Percentiles rank a stretch among this genome's conserved stretches.
phyloP scores from a whole-genome alignment of 2,329 filamentous ascomycete genomes.

The Pseudocercospora eumusae region DNA sequence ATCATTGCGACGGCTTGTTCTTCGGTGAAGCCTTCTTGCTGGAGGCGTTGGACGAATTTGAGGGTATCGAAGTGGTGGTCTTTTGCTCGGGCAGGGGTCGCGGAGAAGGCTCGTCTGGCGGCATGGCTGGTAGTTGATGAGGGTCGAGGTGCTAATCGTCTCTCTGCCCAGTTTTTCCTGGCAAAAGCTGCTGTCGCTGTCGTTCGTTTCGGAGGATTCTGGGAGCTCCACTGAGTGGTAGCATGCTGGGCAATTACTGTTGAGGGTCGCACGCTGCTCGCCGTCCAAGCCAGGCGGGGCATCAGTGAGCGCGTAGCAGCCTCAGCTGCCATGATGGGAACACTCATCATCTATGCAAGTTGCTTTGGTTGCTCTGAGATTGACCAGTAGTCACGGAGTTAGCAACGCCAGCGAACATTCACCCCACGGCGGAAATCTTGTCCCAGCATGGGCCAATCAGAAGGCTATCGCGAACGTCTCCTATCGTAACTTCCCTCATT shows the following conservation, averaged over 20 bases:
- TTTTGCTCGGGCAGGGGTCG: conserved; percentile 60
- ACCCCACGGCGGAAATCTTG: conserved; percentile 1
- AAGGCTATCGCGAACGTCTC: background rate
- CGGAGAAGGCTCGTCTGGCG: conserved; percentile 59
- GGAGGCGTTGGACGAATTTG: conserved; percentile 89
- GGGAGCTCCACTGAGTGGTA: conserved; percentile 15
- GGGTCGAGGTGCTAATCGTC: conserved; percentile 16
- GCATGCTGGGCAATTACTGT: conserved; percentile 23
- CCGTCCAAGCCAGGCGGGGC: conserved; percentile 42
- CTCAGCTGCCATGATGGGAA: conserved; percentile 23
- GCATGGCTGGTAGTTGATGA: conserved; percentile 15
- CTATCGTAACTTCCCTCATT: background rate
- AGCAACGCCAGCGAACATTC: background rate
- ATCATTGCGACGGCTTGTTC: conserved; percentile 97
- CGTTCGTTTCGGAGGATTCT: conserved; percentile 15
- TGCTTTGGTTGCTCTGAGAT: background rate
- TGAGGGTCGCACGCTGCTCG: conserved; percentile 33
- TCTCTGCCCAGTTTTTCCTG: conserved; percentile 24
- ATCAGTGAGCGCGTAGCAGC: conserved; percentile 44
- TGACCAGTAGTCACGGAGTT: background rate
- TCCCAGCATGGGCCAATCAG: conserved; percentile 13
- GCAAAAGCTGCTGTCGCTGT: conserved; percentile 30
- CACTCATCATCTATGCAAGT: conserved; percentile 11
- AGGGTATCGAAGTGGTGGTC: conserved; percentile 98
- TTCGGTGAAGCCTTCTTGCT: conserved; percentile 91